These are phyloP conservation scores for Trichoderma sp. DNA, from an alignment of 2,329 filamentous ascomycete species.

Conservation along the genomic window DNA sequence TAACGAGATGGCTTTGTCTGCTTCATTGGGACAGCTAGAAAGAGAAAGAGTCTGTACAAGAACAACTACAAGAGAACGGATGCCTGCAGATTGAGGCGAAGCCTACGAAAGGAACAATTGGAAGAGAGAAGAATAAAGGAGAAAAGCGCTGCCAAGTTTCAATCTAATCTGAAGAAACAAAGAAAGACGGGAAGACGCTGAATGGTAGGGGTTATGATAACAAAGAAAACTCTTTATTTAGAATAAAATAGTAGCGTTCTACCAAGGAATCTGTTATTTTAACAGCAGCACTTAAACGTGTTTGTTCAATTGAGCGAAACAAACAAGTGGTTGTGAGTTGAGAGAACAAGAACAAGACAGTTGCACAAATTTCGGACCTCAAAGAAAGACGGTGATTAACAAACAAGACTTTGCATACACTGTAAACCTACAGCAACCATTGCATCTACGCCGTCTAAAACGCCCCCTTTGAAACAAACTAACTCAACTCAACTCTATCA, in stretches of 20 bases:
- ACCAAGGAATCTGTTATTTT: background rate
- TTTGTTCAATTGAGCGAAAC: background rate
- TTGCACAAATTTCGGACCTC: background rate
- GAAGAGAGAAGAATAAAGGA: background rate
- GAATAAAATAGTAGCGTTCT: background rate
- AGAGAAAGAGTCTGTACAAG: background rate
- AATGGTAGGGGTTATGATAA: background rate
- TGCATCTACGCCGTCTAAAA: background rate
- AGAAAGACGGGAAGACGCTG: background rate
- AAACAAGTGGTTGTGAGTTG: background rate
- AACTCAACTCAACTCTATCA: background rate
- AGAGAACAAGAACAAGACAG: background rate
- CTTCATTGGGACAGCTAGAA: background rate
- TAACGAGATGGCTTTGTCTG: background rate
- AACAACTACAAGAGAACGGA: background rate
- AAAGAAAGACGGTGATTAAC: background rate
- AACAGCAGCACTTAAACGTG: background rate
- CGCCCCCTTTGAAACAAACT: background rate
- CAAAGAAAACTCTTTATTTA: background rate
- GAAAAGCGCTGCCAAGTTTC: background rate
- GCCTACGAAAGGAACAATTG: background rate
- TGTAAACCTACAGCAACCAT: background rate
- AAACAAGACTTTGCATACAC: background rate
- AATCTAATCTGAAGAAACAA: background rate
- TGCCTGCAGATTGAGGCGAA: background rate